Evolutionary conservation across 192 early-diverging fungal species (phyloP).

Genomic region (Backusella tarrabulga): DNA sequence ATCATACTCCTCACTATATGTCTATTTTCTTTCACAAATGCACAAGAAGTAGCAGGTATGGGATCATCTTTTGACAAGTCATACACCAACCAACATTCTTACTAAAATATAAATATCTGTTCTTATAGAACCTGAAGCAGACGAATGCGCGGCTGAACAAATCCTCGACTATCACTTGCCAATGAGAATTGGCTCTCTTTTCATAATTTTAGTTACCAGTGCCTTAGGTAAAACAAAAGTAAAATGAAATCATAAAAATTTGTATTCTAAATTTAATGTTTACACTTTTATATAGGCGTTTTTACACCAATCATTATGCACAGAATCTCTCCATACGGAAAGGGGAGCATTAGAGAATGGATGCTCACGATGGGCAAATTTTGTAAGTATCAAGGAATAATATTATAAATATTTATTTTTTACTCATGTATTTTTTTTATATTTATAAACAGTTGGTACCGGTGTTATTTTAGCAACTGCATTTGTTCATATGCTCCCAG

Average conservation of each 20-base stretch:
- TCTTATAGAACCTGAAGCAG: neutral
- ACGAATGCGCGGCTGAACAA: neutral
- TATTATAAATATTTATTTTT: neutral
- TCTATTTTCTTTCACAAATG: neutral
- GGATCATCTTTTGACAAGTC: neutral
- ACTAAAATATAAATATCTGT: neutral
- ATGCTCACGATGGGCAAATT: conserved; percentile 32
- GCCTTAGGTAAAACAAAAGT: conserved; percentile 19
- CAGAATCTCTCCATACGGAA: conserved; percentile 12
- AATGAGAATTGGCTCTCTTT: conserved; percentile 27
- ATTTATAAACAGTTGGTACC: conserved; percentile 33
- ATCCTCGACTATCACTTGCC: conserved; percentile 30
- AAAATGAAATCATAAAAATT: neutral
- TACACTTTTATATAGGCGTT: conserved; percentile 16
- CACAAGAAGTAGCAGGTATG: neutral
- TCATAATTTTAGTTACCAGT: conserved; percentile 31
- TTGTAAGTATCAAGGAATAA: conserved; percentile 20
- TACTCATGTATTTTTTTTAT: neutral
- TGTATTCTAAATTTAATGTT: neutral
- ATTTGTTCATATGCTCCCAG: conserved; percentile 76
- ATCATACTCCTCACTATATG: neutral
- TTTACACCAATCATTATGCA: conserved; percentile 31
- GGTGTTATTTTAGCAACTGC: conserved; percentile 76
- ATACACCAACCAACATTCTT: neutral
- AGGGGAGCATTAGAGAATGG: conserved; percentile 26